Base-by-base conservation (phyloP, 352 stramenopile genomes). In the Ochromonadaceae sp. region DNA sequence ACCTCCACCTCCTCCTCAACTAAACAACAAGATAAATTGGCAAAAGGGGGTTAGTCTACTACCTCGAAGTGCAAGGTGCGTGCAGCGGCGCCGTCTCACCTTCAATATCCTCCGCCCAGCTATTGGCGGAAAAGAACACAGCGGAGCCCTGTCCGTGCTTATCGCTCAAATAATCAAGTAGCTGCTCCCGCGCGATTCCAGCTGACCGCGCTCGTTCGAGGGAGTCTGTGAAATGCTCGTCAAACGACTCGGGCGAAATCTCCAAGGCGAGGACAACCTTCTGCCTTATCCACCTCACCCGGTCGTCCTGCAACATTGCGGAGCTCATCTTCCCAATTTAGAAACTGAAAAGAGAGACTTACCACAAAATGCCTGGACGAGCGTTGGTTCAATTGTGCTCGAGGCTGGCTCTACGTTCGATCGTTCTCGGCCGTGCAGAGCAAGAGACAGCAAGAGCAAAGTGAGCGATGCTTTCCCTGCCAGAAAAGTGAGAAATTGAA, bases 1-100 rank as follows among this genome's bases (percentile, higher is more conserved):
- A 74, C 68, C 60, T 75, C 59, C 0, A 74, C 68, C 39, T 75
- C 59, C 49, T 74, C 69, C 17, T 44, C 52, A 53, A 71, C 68
- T 22, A 55, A 28, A 25, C 67, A 46, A 50, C 1, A 70, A 40
- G 7, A 39, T 70, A 57, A 39, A 10, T 57, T 44, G 22, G 40
- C 40, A 44, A 44, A 44, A 7, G 34, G 25, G 20, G 20, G 34
- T n/a, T n/a, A n/a, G n/a, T n/a, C n/a, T 35, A 53, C 10, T 53
- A 53, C 28, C 10, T 17, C 15, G 35, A 28, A 10, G 28, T 53
- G 35, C 28, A 53, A 28, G n/a, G 15, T 28, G 10, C n/a, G 15
- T n/a, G 35, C 22, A 53, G 15, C 10, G 35, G 15, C 28, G 49
- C 22, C 7, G 22, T 30, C 28, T n/a, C 26, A 63, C 55, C 38